Conservation (phyloP, 805 yeast species). For the Wickerhamomyces sydowiorum region DNA sequence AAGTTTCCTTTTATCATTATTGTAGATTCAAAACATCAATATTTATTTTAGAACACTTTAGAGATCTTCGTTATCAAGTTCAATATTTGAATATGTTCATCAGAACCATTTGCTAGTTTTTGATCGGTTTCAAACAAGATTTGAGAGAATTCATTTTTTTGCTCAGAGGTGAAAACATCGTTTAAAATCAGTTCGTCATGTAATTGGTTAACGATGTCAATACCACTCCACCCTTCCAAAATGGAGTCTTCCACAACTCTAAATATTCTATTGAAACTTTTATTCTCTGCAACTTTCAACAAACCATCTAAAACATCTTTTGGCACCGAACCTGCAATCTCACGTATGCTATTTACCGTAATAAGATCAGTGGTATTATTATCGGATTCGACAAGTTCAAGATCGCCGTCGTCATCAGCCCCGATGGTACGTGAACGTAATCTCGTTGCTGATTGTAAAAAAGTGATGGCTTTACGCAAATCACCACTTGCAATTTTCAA, state of each 20-base stretch:
- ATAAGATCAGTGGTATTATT: constrained; percentile 25
- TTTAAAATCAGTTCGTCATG: constrained; percentile 61
- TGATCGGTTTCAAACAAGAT: constrained; percentile 71
- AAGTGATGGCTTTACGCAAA: constrained; percentile 87
- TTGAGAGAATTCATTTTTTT: constrained; percentile 62
- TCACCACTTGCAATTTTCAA: constrained; percentile 82
- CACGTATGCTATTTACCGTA: constrained; percentile 45
- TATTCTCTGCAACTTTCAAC: constrained; percentile 29
- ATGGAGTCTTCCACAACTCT: constrained; percentile 43
- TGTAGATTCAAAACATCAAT: neutral
- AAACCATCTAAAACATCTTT: constrained; percentile 37
- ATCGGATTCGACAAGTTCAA: constrained; percentile 29
- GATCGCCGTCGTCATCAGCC: constrained; percentile 30
- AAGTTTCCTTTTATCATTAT: too few relatives aligned
- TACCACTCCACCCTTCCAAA: constrained; percentile 74
- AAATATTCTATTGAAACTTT: constrained; percentile 29
- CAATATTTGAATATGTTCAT: constrained; percentile 78
- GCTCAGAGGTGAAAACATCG: constrained; percentile 40
- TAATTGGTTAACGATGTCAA: constrained; percentile 63
- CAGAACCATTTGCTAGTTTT: constrained; percentile 76
- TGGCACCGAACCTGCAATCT: constrained; percentile 75
- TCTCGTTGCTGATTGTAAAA: constrained; percentile 77
- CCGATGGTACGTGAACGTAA: constrained; percentile 27
- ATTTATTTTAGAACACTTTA: constrained; percentile 14
- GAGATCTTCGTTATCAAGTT: constrained; percentile 56